Evolutionary conservation across 441 rosid species (phyloP), one percentile per base, ranked within the genome.

Genomic region (Gossypium aridum): DNA sequence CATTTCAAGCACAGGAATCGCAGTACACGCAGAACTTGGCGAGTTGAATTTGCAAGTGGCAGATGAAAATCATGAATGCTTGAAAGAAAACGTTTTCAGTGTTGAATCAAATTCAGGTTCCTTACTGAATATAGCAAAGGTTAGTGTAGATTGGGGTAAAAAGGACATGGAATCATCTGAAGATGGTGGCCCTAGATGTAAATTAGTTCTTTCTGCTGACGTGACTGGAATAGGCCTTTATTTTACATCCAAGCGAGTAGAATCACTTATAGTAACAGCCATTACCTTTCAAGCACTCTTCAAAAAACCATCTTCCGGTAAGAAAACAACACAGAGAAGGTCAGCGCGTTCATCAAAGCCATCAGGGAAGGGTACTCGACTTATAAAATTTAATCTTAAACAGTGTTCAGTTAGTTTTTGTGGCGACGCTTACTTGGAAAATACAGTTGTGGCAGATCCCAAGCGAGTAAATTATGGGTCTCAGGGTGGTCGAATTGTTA

Each of bases 391-490:
- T 71, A 91, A 80, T 83, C 91, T 97, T 70, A 94, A 97, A 74
- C 82, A 87, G 16, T 97, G 97, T 83, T 91, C 87, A 61, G 87
- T 97, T 70, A 90, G 83, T 75, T 87, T 87, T 80, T 82, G 76
- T 80, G 97, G 94, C 54, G 90, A 94, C 7, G 78, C 92, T 47
- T 81, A 81, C 77, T 77, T 94, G 94, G 98, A 92, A 19, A 89
- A 85, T 71, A 74, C 89, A 67, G 75, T 80, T 81, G 85, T 94
- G 82, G 89, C 83, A 23, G 98, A 97, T 86, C 98, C 99, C 67
- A 97, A 97, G 87, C 91, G 92, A 71, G 98, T 97, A 80, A 92
- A 97, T 86, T 94, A 92, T 89, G 99, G 99, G 74, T 97, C 99
- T 79, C 99, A 94, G 70, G 99, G 99, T 87, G 99, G 98, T 69